Conservation (phyloP, 2,329 filamentous ascomycete genomes). For the Aspergillus aculeatus region DNA sequence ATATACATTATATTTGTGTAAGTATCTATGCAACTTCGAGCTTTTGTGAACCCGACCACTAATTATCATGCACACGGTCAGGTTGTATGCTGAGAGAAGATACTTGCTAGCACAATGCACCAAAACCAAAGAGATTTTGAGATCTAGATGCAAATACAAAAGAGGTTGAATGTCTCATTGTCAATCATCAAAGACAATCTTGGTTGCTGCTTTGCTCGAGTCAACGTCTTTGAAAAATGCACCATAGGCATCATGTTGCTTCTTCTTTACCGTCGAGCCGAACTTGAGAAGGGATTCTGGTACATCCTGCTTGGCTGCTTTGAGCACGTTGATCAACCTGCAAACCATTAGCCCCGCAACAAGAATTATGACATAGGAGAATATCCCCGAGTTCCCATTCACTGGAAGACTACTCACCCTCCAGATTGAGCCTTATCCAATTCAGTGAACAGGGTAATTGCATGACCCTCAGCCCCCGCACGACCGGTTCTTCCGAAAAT, state of each 20-base stretch:
- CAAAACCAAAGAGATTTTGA: constrained; percentile 21
- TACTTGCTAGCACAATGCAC: constrained; percentile 29
- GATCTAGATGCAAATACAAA: constrained; percentile 14
- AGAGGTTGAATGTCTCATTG: constrained; percentile 20
- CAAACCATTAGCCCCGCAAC: constrained; percentile 20
- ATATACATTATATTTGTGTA: constrained; percentile 60
- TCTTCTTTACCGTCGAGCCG: constrained; percentile 98
- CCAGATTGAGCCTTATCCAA: constrained; percentile 91
- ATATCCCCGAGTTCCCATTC: background rate
- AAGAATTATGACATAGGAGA: background rate
- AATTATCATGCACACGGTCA: constrained; percentile 26
- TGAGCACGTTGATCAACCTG: constrained; percentile 90
- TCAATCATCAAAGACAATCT: constrained; percentile 79
- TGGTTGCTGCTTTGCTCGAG: constrained; percentile 78
- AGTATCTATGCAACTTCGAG: constrained; percentile 39
- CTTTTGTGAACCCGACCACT: background rate
- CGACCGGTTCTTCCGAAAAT: constrained; percentile 69
- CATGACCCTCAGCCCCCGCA: constrained; percentile 82
- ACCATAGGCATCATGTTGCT: constrained; percentile 91
- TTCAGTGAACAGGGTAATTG: constrained; percentile 92
- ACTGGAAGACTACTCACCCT: constrained; percentile 60
- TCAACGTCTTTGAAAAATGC: constrained; percentile 92
- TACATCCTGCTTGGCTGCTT: constrained; percentile 85
- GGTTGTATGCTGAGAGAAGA: constrained; percentile 37
- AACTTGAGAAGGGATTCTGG: constrained; percentile 92